A percentile compares a stretch with the other conserved stretches of the same genome.
phyloP scores from a whole-genome alignment of 176 grass and related monocot genomes.

The Oryza australiensis region DNA sequence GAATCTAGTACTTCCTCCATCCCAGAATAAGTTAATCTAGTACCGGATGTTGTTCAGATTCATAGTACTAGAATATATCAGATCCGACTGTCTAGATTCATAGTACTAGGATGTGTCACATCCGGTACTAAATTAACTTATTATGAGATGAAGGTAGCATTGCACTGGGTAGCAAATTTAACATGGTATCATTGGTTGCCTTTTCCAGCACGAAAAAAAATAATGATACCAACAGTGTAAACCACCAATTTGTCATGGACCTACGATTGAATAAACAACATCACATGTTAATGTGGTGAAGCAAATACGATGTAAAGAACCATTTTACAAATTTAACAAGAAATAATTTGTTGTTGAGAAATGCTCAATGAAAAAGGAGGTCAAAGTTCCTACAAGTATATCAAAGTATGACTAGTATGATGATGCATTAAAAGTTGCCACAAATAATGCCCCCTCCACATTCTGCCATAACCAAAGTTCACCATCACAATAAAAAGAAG shows the following conservation, averaged over 20 bases:
- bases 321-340: background rate
- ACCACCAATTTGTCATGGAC: background rate
- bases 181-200: background rate
- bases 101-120: too few species aligned
- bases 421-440: conserved; percentile 4
- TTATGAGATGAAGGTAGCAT: too few species aligned
- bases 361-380: conserved; percentile 15
- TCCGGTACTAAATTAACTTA: too few species aligned
- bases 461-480: background rate
- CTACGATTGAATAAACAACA: background rate
- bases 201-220: background rate
- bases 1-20: too few species aligned
- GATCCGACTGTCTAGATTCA: too few species aligned
- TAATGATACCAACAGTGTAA: conserved; percentile 13
- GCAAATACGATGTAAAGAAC: background rate
- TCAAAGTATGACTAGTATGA: background rate
- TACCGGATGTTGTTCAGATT: too few species aligned
- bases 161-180: too few species aligned
- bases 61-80: too few species aligned
- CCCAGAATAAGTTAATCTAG: too few species aligned
- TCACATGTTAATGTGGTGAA: background rate
- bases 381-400: background rate
- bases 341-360: background rate
- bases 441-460: background rate
- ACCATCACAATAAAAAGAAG: background rate